Conservation (phyloP, 2,329 filamentous ascomycete genomes). For the Pyrenophora seminiperda region DNA sequence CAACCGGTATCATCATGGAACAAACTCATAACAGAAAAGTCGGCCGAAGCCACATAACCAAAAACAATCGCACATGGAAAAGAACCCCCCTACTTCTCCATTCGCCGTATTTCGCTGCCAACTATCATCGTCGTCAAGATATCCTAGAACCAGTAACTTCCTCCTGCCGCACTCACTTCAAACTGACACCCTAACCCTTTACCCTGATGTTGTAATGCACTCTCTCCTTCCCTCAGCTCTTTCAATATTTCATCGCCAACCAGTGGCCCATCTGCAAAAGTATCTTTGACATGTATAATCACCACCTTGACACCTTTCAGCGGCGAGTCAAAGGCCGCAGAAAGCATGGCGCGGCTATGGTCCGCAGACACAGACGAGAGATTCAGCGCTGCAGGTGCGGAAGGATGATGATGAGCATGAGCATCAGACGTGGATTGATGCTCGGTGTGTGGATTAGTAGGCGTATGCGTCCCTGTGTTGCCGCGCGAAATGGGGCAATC, state of each 20-base stretch:
- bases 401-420: slow-evolving; percentile 23
- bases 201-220: slow-evolving; percentile 51
- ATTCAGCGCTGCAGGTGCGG: slow-evolving; percentile 33
- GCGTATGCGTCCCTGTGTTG: slow-evolving; percentile 30
- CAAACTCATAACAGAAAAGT: no score
- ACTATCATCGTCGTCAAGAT: no score
- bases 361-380: slow-evolving; percentile 30
- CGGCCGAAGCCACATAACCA: neutral
- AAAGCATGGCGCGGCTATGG: slow-evolving; percentile 34
- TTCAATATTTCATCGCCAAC: slow-evolving; percentile 70
- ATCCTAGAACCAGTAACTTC: slow-evolving; percentile 58
- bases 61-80: neutral
- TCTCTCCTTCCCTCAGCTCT: slow-evolving; percentile 71
- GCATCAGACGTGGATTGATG: neutral
- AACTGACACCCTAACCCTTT: slow-evolving; percentile 79
- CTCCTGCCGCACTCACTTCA: slow-evolving; percentile 69
- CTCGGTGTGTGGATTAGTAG: slow-evolving; percentile 2
- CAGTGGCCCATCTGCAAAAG: slow-evolving; percentile 70
- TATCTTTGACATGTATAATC: slow-evolving; percentile 94
- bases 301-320: slow-evolving; percentile 78
- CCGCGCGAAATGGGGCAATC: slow-evolving; percentile 26
- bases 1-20: no score
- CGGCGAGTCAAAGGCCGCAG: slow-evolving; percentile 49
- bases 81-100: neutral
- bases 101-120: neutral